A percentile compares a stretch with the other conserved stretches of the same genome.
phyloP scores from a whole-genome alignment of 495 filamentous ascomycete species.

The Neurospora sp. region DNA sequence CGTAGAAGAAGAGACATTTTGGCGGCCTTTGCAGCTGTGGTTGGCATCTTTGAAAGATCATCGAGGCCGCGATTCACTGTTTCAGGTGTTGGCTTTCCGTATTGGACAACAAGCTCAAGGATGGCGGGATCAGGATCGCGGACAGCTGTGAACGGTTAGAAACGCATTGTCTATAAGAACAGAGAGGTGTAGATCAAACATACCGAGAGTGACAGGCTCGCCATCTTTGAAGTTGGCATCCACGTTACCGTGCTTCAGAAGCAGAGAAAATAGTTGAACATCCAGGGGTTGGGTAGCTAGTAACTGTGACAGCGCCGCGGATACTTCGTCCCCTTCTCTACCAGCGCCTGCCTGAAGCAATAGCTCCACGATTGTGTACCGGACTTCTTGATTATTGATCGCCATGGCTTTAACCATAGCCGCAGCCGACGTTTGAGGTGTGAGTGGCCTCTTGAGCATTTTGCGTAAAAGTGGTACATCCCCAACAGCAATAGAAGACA shows the following conservation, averaged over 20 bases:
- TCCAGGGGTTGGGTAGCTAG: constrained; percentile 27
- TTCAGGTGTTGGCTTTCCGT: constrained; percentile 25
- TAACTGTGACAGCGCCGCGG: constrained; percentile 23
- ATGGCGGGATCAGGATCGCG: constrained; percentile 25
- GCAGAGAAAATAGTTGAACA: constrained; percentile 23
- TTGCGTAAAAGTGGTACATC: constrained; percentile 27
- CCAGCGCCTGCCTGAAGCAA: constrained; percentile 30
- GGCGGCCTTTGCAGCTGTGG: constrained; percentile 23
- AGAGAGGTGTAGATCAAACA: background rate
- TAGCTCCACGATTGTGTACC: constrained; percentile 31
- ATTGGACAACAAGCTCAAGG: constrained; percentile 32
- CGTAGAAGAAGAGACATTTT: constrained; percentile 30
- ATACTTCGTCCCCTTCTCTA: constrained; percentile 21
- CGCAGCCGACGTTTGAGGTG: constrained; percentile 25
- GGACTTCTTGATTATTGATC: constrained; percentile 15
- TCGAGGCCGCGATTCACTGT: constrained; percentile 26
- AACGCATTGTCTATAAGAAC: background rate
- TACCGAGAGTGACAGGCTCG: constrained; percentile 20
- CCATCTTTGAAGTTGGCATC: constrained; percentile 35
- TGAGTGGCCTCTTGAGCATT: constrained; percentile 27
- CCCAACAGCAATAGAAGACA: constrained; percentile 28
- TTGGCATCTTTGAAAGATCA: constrained; percentile 19
- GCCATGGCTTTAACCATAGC: constrained; percentile 30
- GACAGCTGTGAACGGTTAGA: constrained; percentile 18
- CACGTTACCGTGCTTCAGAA: constrained; percentile 32